phyloP scores from a whole-genome alignment of 2,329 filamentous ascomycete species.

The Myotisia sp. region DNA sequence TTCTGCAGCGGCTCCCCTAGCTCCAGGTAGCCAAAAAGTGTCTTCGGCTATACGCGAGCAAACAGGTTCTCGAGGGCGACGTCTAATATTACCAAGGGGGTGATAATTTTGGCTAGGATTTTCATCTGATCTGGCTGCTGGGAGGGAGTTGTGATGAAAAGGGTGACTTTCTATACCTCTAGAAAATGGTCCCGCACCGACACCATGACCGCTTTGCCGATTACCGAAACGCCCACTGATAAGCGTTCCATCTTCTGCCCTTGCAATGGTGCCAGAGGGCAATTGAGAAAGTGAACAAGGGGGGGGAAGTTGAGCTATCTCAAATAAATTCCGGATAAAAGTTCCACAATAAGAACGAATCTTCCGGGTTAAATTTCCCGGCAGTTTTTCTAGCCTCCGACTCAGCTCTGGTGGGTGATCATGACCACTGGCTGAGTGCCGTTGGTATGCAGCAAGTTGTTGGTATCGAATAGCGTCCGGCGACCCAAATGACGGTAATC shows the following conservation, averaged over 20 bases:
- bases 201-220: conserved; percentile 29
- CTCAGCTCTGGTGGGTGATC: no score
- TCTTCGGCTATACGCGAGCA: no score
- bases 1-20: no score
- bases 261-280: conserved; percentile 18
- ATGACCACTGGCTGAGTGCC: no score
- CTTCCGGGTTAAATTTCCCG: no score
- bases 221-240: conserved; percentile 28
- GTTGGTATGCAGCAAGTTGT: no score
- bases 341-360: no score
- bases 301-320: conserved; percentile 13
- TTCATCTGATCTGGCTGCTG: conserved; percentile 13
- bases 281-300: conserved; percentile 8
- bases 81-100: no score
- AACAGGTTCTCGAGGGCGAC: no score
- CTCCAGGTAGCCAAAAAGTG: no score
- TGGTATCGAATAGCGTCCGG: conserved; percentile 25
- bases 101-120: no score
- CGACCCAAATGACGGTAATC: conserved; percentile 31
- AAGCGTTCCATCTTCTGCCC: conserved; percentile 28
- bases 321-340: conserved; percentile 21
- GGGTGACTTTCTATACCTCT: conserved; percentile 22
- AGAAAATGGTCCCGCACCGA: conserved; percentile 14
- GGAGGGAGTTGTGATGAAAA: conserved; percentile 21
- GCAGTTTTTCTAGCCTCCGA: no score